Percentiles rank a stretch among this genome's conserved stretches.
Conservation (phyloP, 1,284 basidiomycete genomes). For the Tausonia pullulans region DNA sequence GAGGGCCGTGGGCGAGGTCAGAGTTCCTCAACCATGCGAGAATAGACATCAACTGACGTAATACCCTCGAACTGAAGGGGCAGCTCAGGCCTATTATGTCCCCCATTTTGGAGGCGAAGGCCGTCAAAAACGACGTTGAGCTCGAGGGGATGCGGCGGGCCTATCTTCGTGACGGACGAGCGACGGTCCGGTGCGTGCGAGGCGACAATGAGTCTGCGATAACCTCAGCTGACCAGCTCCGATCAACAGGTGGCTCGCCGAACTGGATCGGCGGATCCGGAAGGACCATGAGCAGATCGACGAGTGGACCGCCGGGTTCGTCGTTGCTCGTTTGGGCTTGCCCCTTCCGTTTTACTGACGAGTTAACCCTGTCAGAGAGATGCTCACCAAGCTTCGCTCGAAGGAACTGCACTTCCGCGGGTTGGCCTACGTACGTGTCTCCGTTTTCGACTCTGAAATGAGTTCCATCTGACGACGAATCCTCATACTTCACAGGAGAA, state of each 20-base stretch:
- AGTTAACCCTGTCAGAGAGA: slow-evolving; percentile 35
- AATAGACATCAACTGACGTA: background rate
- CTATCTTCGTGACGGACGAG: slow-evolving; percentile 80
- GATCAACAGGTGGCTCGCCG: slow-evolving; percentile 56
- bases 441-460: background rate
- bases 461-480: background rate
- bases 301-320: slow-evolving; percentile 74
- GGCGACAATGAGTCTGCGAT: background rate
- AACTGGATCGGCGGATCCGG: slow-evolving; percentile 71
- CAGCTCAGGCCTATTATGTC: slow-evolving; percentile 24
- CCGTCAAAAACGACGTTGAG: slow-evolving; percentile 78
- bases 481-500: slow-evolving; percentile 48
- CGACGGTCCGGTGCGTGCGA: slow-evolving; percentile 50
- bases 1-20: slow-evolving; percentile 8
- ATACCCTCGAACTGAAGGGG: slow-evolving; percentile 7
- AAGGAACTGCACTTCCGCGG: slow-evolving; percentile 53
- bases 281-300: slow-evolving; percentile 64
- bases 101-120: slow-evolving; percentile 63
- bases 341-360: background rate
- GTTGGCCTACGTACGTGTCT: slow-evolving; percentile 36
- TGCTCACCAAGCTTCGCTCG: slow-evolving; percentile 66
- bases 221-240: slow-evolving; percentile 33
- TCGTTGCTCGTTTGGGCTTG: background rate
- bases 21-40: too few species aligned
- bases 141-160: slow-evolving; percentile 70